phyloP scores from a whole-genome alignment of 495 filamentous ascomycete genomes.

The Penicillium desertorum region DNA sequence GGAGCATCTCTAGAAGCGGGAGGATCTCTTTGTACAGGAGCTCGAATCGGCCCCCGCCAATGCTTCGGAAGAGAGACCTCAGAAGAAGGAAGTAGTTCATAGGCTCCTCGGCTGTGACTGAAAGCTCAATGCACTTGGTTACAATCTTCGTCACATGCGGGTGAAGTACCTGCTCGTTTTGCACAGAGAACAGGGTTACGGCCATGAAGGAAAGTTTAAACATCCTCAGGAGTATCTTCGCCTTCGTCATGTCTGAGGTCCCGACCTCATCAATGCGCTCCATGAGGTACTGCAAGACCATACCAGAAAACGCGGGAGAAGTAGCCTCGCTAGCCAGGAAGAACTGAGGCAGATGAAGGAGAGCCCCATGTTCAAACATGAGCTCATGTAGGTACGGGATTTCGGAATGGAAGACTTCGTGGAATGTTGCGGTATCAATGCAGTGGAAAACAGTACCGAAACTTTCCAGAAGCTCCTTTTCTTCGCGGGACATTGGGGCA shows the following conservation, averaged over 20 bases:
- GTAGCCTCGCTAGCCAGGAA: conserved; percentile 98
- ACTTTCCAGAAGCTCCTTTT: conserved; percentile 95
- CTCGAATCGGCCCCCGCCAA: conserved; percentile 96
- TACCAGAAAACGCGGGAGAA: conserved; percentile 93
- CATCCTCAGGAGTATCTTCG: conserved; percentile 85
- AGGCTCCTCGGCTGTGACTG: conserved; percentile 91
- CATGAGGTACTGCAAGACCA: conserved; percentile 97
- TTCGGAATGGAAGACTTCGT: conserved; percentile 97
- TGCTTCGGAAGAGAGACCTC: conserved; percentile 89
- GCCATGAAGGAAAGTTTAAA: conserved; percentile 99
- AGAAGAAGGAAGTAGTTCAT: conserved; percentile 98
- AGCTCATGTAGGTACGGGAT: conserved; percentile 96
- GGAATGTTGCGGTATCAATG: conserved; percentile 96
- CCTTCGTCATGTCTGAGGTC: conserved; percentile 82
- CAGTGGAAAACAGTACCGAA: conserved; percentile 98
- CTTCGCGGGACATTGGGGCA: conserved; percentile 87
- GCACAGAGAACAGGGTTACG: conserved; percentile 87
- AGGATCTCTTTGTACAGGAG: conserved; percentile 97
- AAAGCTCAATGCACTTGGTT: conserved; percentile 92
- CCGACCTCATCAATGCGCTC: conserved; percentile 92
- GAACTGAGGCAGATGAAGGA: conserved; percentile 95
- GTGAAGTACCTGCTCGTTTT: conserved; percentile 93
- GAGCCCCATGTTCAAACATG: conserved; percentile 93
- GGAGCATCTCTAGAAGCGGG: conserved; percentile 91
- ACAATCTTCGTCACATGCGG: conserved; percentile 96